These are phyloP conservation scores for Nyctanthes arbortristis DNA, from an alignment of 257 asterid genomes.

Conservation along the genomic window DNA sequence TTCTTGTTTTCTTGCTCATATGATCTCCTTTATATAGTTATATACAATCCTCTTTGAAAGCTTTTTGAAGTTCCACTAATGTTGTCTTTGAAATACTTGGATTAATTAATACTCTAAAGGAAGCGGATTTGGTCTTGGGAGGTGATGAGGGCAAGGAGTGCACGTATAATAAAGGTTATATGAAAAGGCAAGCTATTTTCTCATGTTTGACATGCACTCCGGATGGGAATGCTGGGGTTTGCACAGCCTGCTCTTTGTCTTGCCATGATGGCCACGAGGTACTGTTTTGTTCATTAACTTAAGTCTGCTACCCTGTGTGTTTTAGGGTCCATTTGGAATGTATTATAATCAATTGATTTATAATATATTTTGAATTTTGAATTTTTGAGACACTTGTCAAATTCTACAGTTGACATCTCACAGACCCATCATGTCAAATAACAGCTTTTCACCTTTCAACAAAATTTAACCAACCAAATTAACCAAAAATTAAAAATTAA, in stretches of 20 bases:
- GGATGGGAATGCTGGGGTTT: conserved; percentile 88
- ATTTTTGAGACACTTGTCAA: too few relatives aligned
- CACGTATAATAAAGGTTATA: conserved; percentile 71
- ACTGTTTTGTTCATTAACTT: conserved; percentile 10
- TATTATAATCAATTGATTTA: too few relatives aligned
- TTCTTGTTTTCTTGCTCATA: neutral
- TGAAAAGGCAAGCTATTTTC: conserved; percentile 88
- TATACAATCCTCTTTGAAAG: neutral
- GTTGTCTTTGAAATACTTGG: neutral
- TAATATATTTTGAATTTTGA: too few relatives aligned
- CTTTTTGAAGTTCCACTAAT: neutral
- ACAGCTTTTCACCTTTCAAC: too few relatives aligned
- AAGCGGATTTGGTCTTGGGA: conserved; percentile 87
- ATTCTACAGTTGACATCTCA: too few relatives aligned
- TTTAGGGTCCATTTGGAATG: too few relatives aligned
- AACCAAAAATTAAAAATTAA: too few relatives aligned
- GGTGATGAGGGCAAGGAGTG: conserved; percentile 98
- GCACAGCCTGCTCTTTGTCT: conserved; percentile 88
- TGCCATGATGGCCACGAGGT: conserved; percentile 99
- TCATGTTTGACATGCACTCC: conserved; percentile 95
- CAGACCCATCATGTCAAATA: too few relatives aligned
- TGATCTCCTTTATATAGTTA: neutral
- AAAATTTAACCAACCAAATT: too few relatives aligned
- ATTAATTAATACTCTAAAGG: conserved; percentile 43
- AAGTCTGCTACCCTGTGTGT: neutral